Evolutionary conservation across 208 protist species (phyloP), one percentile per base, ranked within the genome.

Genomic region (Trypanosoma conorhini): DNA sequence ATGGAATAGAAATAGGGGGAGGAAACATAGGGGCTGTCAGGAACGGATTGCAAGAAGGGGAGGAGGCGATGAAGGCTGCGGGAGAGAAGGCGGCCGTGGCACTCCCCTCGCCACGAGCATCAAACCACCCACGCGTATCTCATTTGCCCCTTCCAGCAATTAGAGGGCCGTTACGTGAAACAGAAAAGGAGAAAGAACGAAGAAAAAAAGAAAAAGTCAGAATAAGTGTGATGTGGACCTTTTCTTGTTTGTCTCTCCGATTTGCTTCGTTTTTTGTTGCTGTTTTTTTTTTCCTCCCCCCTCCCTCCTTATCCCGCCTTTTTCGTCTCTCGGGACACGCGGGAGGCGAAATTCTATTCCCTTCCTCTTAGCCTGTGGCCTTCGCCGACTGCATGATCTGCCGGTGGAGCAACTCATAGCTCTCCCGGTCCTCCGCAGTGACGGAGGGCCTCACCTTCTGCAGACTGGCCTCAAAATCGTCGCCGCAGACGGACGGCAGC

Each of bases 361-460:
- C 68, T 28, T 42, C 2, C 58, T 30, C 28, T 63, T 64, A 79
- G 8, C 70, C 79, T 13, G 67, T 81, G 22, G 70, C 60, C 70
- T 78, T 80, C 22, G 67, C 59, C 22, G 30, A 56, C 28, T 83
- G 70, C 35, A 63, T 67, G 19, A 88, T 60, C 3, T 82, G 57
- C 24, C 66, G 56, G 64, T 85, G 78, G 56, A 94, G 73, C 28
- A 60, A 72, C 54, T 96, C 91, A 76, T 96, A 96, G 67, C 76
- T 86, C 28, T 65, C 57, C 30, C 91, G 67, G 55, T 96, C 91
- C 21, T 79, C 78, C 5, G 80, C 79, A 2, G 88, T 92, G 17
- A 96, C 91, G 40, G 88, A 94, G 0, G 91, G 91, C 72, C 80
- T 82, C 35, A 96, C 80, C 74, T 89, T 91, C 5, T 61, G 46